A percentile compares a stretch with the other conserved stretches of the same genome.
These are phyloP conservation scores for Alternaria ventricosa DNA, from an alignment of 2,329 filamentous ascomycete genomes.

Conservation along the genomic window DNA sequence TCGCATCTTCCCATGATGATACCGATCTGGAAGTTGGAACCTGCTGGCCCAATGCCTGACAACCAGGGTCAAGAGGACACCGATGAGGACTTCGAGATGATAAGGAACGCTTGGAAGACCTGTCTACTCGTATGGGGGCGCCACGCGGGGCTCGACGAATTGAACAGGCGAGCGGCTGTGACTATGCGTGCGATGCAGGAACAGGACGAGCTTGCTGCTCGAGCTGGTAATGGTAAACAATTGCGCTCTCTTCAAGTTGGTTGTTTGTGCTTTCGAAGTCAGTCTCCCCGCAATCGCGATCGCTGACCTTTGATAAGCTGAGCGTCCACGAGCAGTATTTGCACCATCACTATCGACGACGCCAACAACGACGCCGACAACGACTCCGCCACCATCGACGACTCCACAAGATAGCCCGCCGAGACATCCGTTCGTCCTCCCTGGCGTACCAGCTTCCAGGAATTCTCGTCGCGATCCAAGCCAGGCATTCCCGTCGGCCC, in stretches of 20 bases:
- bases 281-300: fast-evolving
- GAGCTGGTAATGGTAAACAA: background rate
- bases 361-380: background rate
- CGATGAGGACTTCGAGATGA: background rate
- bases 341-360: background rate
- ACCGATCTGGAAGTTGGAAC: background rate
- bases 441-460: background rate
- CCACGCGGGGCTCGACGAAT: background rate
- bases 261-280: background rate
- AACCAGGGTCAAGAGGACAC: background rate
- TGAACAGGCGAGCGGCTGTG: background rate
- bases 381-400: background rate
- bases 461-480: background rate
- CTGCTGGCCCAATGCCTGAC: background rate
- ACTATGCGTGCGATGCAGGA: background rate
- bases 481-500: background rate
- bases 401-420: background rate
- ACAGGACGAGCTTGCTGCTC: background rate
- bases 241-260: background rate
- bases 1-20: background rate
- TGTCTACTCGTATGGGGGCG: background rate
- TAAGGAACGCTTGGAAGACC: background rate
- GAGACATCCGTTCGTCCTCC: background rate
- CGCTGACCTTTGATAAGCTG: background rate
- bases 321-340: background rate